Percentiles rank a stretch among this genome's conserved stretches.
These are phyloP conservation scores for Claviceps capensis DNA, from an alignment of 2,329 filamentous ascomycete species.

Conservation along the genomic window DNA sequence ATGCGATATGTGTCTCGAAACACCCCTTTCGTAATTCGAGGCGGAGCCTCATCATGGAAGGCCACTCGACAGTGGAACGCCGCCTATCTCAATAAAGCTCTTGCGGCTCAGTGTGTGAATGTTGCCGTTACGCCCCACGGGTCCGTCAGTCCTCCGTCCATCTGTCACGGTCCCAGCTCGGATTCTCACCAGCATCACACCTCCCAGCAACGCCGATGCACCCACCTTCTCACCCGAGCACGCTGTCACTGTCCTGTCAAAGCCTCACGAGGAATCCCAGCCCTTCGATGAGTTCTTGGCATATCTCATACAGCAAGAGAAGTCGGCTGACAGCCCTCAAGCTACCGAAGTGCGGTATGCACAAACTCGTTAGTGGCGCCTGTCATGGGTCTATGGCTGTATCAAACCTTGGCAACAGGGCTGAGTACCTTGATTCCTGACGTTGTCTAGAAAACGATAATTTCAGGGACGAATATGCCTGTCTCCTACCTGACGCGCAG, in stretches of 20 bases:
- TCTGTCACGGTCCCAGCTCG: background rate
- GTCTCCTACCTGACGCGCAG: slow-evolving; percentile 50
- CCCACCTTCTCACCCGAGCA: slow-evolving; percentile 16
- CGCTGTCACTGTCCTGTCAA: slow-evolving; percentile 42
- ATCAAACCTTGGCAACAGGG: background rate
- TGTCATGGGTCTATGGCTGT: background rate
- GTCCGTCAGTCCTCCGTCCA: slow-evolving; percentile 18
- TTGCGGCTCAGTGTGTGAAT: slow-evolving; percentile 48
- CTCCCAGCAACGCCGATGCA: slow-evolving; percentile 23
- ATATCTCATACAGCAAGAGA: slow-evolving; percentile 46
- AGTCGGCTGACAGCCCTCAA: slow-evolving; percentile 16
- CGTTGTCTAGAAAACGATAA: slow-evolving; percentile 58
- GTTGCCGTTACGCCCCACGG: slow-evolving; percentile 66
- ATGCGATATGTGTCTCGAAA: slow-evolving; percentile 65
- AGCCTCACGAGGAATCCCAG: slow-evolving; percentile 55
- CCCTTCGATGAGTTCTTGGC: slow-evolving; percentile 48
- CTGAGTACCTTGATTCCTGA: background rate
- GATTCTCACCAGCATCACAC: background rate
- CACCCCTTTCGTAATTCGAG: slow-evolving; percentile 58
- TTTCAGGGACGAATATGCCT: slow-evolving; percentile 55
- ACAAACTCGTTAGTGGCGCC: slow-evolving; percentile 48
- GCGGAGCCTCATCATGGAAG: slow-evolving; percentile 48
- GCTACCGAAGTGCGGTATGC: slow-evolving; percentile 50
- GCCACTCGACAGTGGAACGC: slow-evolving; percentile 51
- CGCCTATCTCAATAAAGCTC: slow-evolving; percentile 38